These are phyloP conservation scores for Psilocybe cubensis DNA, from an alignment of 768 basidiomycete genomes.

Conservation along the genomic window DNA sequence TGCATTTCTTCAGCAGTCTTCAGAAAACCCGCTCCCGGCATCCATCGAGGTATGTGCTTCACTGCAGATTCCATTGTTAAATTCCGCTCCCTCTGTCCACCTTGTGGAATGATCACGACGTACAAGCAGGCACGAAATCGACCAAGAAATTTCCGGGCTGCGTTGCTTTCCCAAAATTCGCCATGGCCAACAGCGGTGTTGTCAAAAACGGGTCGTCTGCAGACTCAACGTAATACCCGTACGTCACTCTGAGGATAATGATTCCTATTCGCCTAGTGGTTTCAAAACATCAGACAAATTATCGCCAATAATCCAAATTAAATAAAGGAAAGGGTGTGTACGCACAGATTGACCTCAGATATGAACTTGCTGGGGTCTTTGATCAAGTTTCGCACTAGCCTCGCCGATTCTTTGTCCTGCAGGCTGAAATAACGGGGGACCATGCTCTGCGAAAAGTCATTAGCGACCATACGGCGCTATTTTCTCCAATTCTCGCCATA, in stretches of 20 bases:
- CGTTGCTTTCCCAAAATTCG: slow-evolving; percentile 48
- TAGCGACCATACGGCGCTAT: slow-evolving; percentile 28
- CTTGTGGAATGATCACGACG: background rate
- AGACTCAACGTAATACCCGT: slow-evolving; percentile 52
- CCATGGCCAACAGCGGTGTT: slow-evolving; percentile 46
- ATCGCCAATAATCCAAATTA: background rate
- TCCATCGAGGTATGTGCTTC: slow-evolving; percentile 53
- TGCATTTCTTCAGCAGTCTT: slow-evolving; percentile 39
- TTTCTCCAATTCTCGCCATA: slow-evolving; percentile 39
- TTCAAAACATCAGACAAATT: background rate
- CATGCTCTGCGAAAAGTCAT: slow-evolving; percentile 1
- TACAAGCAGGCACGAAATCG: slow-evolving; percentile 34
- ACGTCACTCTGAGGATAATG: slow-evolving; percentile 52
- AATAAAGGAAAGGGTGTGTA: background rate
- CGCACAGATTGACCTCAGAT: slow-evolving; percentile 26
- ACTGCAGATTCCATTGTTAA: background rate
- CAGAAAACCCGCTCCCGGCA: slow-evolving; percentile 57
- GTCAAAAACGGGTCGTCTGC: slow-evolving; percentile 47
- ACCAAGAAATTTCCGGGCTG: slow-evolving; percentile 38
- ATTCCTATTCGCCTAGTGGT: slow-evolving; percentile 49
- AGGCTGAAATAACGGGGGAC: slow-evolving; percentile 1
- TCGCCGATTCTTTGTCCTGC: slow-evolving; percentile 9
- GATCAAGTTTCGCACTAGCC: slow-evolving; percentile 10
- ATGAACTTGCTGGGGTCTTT: slow-evolving; percentile 24
- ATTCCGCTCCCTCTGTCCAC: background rate